phyloP scores from a whole-genome alignment of 768 basidiomycete genomes.

The Chalciporus sphaerocephalus region DNA sequence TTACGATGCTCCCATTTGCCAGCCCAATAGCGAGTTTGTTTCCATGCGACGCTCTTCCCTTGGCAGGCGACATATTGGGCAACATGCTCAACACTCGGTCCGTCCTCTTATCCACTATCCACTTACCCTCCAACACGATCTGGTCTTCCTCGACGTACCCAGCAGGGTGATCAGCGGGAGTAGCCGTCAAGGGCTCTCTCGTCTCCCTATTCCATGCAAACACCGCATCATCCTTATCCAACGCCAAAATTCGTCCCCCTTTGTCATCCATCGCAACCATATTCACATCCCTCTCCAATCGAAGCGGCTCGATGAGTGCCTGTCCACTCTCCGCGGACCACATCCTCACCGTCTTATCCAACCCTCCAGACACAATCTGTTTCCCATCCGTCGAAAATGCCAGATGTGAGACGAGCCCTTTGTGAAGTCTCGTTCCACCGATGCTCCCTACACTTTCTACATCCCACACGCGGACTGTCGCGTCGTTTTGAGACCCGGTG shows the following conservation, averaged over 20 bases:
- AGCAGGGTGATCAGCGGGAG: slow-evolving; percentile 17
- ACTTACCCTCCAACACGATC: slow-evolving; percentile 19
- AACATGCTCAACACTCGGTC: slow-evolving; percentile 14
- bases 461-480: slow-evolving; percentile 32
- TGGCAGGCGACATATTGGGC: slow-evolving; percentile 30
- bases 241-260: slow-evolving; percentile 20
- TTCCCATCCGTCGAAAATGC: slow-evolving; percentile 29
- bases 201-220: slow-evolving; percentile 28
- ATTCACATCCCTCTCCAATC: slow-evolving; percentile 16
- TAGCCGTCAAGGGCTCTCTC: slow-evolving; percentile 14
- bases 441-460: slow-evolving; percentile 27
- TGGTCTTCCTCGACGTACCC: slow-evolving; percentile 3
- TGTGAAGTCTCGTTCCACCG: slow-evolving; percentile 23
- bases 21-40: slow-evolving; percentile 25
- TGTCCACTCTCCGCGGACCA: slow-evolving; percentile 26
- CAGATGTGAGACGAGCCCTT: slow-evolving; percentile 22
- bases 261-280: slow-evolving; percentile 24
- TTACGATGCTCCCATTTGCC: slow-evolving; percentile 28
- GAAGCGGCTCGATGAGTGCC: slow-evolving; percentile 18
- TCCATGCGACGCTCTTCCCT: slow-evolving; percentile 18
- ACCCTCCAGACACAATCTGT: slow-evolving; percentile 28
- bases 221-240: slow-evolving; percentile 19
- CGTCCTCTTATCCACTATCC: slow-evolving; percentile 24
- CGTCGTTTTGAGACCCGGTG: slow-evolving; percentile 27
- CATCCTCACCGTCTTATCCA: slow-evolving; percentile 28